Conservation (phyloP, 2,329 filamentous ascomycete genomes). For the Orbilia brochopaga region DNA sequence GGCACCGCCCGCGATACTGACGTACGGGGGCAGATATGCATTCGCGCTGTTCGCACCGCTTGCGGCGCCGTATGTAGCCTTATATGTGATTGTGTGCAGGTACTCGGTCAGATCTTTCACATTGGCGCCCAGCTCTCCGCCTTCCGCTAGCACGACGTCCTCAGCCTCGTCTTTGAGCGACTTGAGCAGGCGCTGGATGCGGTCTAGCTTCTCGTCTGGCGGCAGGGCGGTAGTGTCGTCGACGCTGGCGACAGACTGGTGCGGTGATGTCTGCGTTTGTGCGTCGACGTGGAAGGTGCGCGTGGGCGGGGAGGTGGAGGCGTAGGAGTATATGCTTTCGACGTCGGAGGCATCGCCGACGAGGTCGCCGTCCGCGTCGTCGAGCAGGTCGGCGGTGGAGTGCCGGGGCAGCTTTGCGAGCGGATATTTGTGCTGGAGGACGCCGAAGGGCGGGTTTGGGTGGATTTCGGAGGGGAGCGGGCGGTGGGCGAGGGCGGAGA, state of each 20-base stretch:
- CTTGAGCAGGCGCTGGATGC: slow-evolving; percentile 52
- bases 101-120: slow-evolving; percentile 68
- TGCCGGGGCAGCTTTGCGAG: slow-evolving; percentile 25
- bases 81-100: slow-evolving; percentile 67
- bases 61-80: slow-evolving; percentile 56
- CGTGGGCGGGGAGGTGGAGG: slow-evolving; percentile 69
- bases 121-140: slow-evolving; percentile 54
- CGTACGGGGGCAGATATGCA: slow-evolving; percentile 59
- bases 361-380: slow-evolving; percentile 57
- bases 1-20: slow-evolving; percentile 58
- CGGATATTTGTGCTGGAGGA: slow-evolving; percentile 45
- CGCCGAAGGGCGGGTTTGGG: slow-evolving; percentile 45
- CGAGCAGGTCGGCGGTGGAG: slow-evolving; percentile 26
- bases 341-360: slow-evolving; percentile 48
- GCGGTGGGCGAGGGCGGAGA: slow-evolving; percentile 60
- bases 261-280: slow-evolving; percentile 74
- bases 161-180: slow-evolving; percentile 54
- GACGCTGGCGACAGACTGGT: slow-evolving; percentile 58
- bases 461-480: slow-evolving; percentile 45
- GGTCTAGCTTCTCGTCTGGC: slow-evolving; percentile 54
- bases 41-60: slow-evolving; percentile 36
- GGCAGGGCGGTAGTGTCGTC: slow-evolving; percentile 53
- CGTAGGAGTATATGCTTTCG: slow-evolving; percentile 51
- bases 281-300: slow-evolving; percentile 83
- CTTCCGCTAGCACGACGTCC: slow-evolving; percentile 52